Conservation (phyloP, 805 yeast species). For the Sugiyamaella valdiviana region DNA sequence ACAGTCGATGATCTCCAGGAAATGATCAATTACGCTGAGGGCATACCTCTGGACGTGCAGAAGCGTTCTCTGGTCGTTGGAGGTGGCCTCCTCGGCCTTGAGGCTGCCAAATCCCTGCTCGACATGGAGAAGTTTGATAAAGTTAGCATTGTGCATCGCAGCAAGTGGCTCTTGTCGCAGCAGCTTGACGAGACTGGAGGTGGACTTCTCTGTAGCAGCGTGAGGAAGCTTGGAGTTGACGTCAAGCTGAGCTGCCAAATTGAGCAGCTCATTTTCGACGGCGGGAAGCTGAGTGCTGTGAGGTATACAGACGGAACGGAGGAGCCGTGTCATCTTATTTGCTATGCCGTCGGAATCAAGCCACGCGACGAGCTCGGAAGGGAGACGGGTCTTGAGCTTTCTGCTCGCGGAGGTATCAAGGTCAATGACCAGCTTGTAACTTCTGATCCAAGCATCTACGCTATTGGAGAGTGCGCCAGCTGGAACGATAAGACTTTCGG, state of each 20-base stretch:
- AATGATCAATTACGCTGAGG: slow-evolving; percentile 7
- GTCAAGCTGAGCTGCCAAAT: slow-evolving; percentile 48
- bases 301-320: slow-evolving; percentile 27
- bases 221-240: slow-evolving; percentile 46
- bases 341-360: slow-evolving; percentile 25
- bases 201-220: slow-evolving; percentile 37
- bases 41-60: neutral
- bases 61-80: slow-evolving; percentile 5
- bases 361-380: slow-evolving; percentile 3
- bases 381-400: neutral
- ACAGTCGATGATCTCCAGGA: slow-evolving; percentile 4
- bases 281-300: slow-evolving; percentile 24
- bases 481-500: slow-evolving; percentile 36
- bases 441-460: slow-evolving; percentile 4
- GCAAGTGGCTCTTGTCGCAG: slow-evolving; percentile 33
- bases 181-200: slow-evolving; percentile 37
- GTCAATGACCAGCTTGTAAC: slow-evolving; percentile 3
- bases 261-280: slow-evolving; percentile 39
- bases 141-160: slow-evolving; percentile 32
- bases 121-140: slow-evolving; percentile 31
- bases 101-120: slow-evolving; percentile 35
- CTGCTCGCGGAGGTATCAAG: slow-evolving; percentile 1
- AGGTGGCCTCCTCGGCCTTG: slow-evolving; percentile 25
- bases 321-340: slow-evolving; percentile 32
- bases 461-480: slow-evolving; percentile 11